These are phyloP conservation scores for Microdochium trichocladiopsis DNA, from an alignment of 2,329 filamentous ascomycete genomes.

Conservation along the genomic window DNA sequence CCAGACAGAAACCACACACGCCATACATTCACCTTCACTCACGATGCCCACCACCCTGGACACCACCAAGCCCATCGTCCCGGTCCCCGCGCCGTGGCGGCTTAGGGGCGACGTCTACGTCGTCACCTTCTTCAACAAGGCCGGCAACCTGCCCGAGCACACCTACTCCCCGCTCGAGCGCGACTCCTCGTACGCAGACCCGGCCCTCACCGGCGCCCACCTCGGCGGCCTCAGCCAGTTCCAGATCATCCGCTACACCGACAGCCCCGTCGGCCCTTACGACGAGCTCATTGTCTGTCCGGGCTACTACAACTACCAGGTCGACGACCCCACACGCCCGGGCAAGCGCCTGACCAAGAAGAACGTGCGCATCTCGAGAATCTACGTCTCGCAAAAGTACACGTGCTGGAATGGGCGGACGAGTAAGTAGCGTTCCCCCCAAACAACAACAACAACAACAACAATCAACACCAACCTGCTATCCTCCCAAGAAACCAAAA, in stretches of 20 bases:
- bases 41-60: background rate
- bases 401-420: slow-evolving; percentile 45
- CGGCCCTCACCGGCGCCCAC: slow-evolving; percentile 23
- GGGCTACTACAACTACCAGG: slow-evolving; percentile 34
- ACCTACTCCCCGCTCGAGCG: slow-evolving; percentile 41
- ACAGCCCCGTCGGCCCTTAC: slow-evolving; percentile 44
- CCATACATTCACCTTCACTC: background rate
- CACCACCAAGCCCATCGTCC: slow-evolving; percentile 8
- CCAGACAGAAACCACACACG: background rate
- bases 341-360: slow-evolving; percentile 22
- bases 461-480: too few relatives aligned
- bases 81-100: slow-evolving; percentile 31
- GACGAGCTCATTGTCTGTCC: slow-evolving; percentile 44
- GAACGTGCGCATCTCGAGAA: slow-evolving; percentile 39
- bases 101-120: slow-evolving; percentile 36
- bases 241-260: slow-evolving; percentile 42
- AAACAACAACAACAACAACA: too few relatives aligned
- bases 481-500: too few relatives aligned
- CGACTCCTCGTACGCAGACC: slow-evolving; percentile 26
- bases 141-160: slow-evolving; percentile 24
- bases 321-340: slow-evolving; percentile 24
- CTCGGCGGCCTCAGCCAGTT: slow-evolving; percentile 39
- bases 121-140: slow-evolving; percentile 31
- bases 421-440: slow-evolving; percentile 35
- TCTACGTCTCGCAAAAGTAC: slow-evolving; percentile 45